Percentiles rank a stretch among this genome's conserved stretches.
Conservation (phyloP, 1,284 basidiomycete species). For the Heterobasidion parviporum region DNA sequence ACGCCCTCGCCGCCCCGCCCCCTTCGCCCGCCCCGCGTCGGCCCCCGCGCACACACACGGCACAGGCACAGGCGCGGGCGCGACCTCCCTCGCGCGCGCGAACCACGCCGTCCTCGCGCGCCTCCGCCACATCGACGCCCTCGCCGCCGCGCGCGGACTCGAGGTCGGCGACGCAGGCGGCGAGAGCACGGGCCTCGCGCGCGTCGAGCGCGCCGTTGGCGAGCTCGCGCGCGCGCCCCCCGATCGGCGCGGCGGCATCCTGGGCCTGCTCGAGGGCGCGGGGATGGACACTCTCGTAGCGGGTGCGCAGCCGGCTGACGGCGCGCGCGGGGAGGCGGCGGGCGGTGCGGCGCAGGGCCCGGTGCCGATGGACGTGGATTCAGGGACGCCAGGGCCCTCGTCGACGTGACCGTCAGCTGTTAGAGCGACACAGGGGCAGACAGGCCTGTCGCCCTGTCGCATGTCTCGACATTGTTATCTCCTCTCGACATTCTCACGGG, state of each 20-base stretch:
- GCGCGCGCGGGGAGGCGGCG: neutral
- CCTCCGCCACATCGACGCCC: slow-evolving; percentile 42
- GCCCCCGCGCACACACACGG: neutral
- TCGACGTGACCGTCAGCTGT: neutral
- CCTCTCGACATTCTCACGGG: no score
- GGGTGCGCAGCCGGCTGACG: no score
- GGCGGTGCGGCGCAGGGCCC: neutral
- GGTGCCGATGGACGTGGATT: neutral
- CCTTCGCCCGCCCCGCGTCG: neutral
- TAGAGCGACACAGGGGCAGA: no score
- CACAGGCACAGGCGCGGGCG: slow-evolving; percentile 9
- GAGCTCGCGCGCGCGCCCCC: slow-evolving; percentile 16
- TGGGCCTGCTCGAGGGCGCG: slow-evolving; percentile 36
- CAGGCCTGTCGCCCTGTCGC: no score
- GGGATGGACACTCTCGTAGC: slow-evolving; percentile 18
- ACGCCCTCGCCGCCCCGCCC: slow-evolving; percentile 10
- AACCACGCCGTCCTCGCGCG: slow-evolving; percentile 42
- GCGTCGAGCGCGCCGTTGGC: slow-evolving; percentile 40
- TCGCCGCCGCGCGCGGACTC: slow-evolving; percentile 30
- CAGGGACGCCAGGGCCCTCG: neutral
- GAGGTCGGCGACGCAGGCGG: slow-evolving; percentile 35
- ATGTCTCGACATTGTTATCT: no score
- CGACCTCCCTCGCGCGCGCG: slow-evolving; percentile 22
- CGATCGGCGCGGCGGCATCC: slow-evolving; percentile 25
- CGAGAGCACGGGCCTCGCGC: slow-evolving; percentile 35